Conservation (phyloP, 2,329 filamentous ascomycete genomes). For the Fusarium udum region DNA sequence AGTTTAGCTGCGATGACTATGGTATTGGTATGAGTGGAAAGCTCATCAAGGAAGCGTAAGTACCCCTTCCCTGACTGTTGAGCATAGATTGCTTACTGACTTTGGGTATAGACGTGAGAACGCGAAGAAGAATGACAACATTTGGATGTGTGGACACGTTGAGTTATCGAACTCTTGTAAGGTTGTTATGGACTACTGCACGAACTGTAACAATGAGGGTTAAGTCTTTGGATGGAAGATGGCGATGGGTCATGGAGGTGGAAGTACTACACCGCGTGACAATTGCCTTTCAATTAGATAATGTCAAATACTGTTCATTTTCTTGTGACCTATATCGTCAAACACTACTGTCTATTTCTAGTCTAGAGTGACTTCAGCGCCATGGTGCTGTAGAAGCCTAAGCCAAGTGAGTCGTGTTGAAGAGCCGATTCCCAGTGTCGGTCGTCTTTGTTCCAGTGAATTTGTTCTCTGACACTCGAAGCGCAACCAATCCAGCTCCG, state of each 20-base stretch:
- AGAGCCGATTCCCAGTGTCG: constrained; percentile 68
- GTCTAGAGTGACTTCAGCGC: too few species aligned
- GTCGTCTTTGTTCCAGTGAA: constrained; percentile 61
- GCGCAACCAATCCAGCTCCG: constrained; percentile 56
- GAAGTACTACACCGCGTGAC: rapidly evolving
- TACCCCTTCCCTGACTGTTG: background rate
- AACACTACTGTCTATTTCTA: rapidly evolving
- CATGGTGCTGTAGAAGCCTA: constrained; percentile 20
- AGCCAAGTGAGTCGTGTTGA: constrained; percentile 63
- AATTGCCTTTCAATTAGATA: background rate
- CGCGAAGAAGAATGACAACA: background rate
- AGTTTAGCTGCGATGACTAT: constrained; percentile 26
- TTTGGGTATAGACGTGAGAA: background rate
- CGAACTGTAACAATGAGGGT: constrained; percentile 5
- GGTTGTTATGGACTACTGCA: constrained; percentile 17
- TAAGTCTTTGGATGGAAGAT: rapidly evolving
- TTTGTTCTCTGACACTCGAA: constrained; percentile 66
- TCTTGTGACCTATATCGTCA: too few species aligned
- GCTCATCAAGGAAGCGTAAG: constrained; percentile 19
- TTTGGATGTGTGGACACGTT: constrained; percentile 21
- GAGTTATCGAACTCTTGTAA: constrained; percentile 16
- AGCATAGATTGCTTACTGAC: background rate
- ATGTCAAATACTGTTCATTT: background rate
- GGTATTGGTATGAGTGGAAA: constrained; percentile 22
- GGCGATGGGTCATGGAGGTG: too few species aligned